phyloP scores from a whole-genome alignment of 2,329 filamentous ascomycete species.

The Nigrospora sphaerica region DNA sequence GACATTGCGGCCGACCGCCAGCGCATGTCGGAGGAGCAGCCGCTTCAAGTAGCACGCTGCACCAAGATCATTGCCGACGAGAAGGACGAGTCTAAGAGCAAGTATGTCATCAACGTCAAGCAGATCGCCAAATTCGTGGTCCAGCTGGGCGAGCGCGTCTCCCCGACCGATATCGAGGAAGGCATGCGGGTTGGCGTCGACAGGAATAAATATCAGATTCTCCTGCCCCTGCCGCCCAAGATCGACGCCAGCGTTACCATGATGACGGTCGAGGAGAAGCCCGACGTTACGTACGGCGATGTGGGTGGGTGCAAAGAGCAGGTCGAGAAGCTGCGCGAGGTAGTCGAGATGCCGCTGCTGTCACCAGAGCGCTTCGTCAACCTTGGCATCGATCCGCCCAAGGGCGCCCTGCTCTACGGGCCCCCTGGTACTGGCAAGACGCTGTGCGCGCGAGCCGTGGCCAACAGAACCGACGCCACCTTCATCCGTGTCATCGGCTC shows the following conservation, averaged over 20 bases:
- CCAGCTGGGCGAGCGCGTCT: conserved; percentile 92
- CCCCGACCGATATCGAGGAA: conserved; percentile 97
- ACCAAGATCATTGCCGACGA: conserved; percentile 99
- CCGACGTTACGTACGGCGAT: conserved; percentile 97
- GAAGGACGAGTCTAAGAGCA: conserved; percentile 94
- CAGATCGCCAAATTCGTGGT: conserved; percentile 99
- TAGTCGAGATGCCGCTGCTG: conserved; percentile 95
- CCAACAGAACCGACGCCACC: conserved; percentile 95
- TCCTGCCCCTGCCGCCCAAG: conserved; percentile 91
- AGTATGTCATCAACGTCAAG: conserved; percentile 99
- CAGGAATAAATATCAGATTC: conserved; percentile 98
- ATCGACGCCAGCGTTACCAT: conserved; percentile 99
- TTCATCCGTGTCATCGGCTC: conserved; percentile 98
- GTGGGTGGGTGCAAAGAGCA: conserved; percentile 99
- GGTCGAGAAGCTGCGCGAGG: conserved; percentile 97
- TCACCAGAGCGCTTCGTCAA: conserved; percentile 96
- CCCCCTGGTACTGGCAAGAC: conserved; percentile 99
- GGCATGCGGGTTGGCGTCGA: conserved; percentile 99
- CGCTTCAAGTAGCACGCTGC: conserved; percentile 92
- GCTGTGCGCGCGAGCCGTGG: conserved; percentile 91
- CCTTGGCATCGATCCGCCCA: conserved; percentile 97
- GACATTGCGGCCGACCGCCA: conserved; percentile 96
- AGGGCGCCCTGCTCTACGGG: conserved; percentile 93
- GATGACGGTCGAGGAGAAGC: conserved; percentile 99
- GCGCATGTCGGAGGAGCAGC: conserved; percentile 97